Evolutionary conservation across 1,139 yeast genomes (phyloP).

Genomic region (Ogataea hybrid): DNA sequence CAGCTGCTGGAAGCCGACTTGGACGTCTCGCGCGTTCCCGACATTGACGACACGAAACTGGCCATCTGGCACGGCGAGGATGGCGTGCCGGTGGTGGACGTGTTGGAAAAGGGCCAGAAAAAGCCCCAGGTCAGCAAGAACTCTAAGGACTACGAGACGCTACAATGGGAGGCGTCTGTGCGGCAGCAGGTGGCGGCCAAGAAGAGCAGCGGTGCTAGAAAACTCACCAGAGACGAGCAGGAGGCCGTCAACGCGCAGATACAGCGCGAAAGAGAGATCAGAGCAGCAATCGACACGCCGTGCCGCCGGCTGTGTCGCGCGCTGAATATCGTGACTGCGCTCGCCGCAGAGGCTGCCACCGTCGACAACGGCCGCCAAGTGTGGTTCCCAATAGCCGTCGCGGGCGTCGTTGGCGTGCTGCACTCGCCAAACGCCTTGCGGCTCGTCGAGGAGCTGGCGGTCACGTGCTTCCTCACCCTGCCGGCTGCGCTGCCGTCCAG

Average conservation of each 20-base stretch:
- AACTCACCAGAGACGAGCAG: constrained; percentile 77
- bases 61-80: constrained; percentile 67
- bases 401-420: constrained; percentile 42
- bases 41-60: constrained; percentile 43
- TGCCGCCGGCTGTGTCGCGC: constrained; percentile 46
- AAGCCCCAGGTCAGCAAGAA: constrained; percentile 48
- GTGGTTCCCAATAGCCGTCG: constrained; percentile 73
- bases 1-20: constrained; percentile 43
- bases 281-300: constrained; percentile 43
- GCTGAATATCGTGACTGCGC: constrained; percentile 49
- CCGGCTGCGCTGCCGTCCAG: constrained; percentile 27
- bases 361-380: constrained; percentile 66
- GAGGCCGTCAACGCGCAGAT: constrained; percentile 58
- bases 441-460: constrained; percentile 40
- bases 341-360: constrained; percentile 47
- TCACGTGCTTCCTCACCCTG: constrained; percentile 30
- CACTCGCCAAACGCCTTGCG: constrained; percentile 36
- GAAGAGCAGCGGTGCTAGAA: constrained; percentile 42
- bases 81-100: constrained; percentile 69
- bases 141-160: constrained; percentile 78
- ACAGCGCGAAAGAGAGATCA: constrained; percentile 53
- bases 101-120: constrained; percentile 44
- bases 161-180: constrained; percentile 86
- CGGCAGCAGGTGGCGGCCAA: constrained; percentile 70
- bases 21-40: constrained; percentile 29